These are phyloP conservation scores for Rhizophagus prolifer DNA, from an alignment of 192 early-diverging fungal genomes.

Conservation along the genomic window DNA sequence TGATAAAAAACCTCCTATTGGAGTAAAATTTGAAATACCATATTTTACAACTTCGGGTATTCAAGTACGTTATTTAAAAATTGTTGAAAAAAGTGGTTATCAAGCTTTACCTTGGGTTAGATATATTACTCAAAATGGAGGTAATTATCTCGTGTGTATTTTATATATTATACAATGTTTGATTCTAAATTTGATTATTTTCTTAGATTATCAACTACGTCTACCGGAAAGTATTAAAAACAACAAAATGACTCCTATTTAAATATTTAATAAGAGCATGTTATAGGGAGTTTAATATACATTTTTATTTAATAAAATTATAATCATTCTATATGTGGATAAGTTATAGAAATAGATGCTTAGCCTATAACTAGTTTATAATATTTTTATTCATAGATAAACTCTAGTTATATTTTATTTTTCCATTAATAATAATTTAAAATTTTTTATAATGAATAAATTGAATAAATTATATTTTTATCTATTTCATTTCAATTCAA, in stretches of 20 bases:
- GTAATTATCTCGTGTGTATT: conserved; percentile 29
- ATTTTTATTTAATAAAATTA: no score
- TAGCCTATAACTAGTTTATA: no score
- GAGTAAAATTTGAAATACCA: conserved; percentile 86
- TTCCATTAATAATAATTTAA: no score
- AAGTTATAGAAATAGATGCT: no score
- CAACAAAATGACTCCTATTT: conserved; percentile 68
- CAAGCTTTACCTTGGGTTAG: conserved; percentile 87
- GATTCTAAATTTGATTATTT: background rate
- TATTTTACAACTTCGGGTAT: conserved; percentile 90
- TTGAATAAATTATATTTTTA: no score
- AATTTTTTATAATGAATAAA: no score
- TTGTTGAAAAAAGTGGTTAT: conserved; percentile 87
- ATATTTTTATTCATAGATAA: no score
- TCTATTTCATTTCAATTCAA: no score
- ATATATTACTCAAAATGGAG: conserved; percentile 86
- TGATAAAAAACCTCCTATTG: conserved; percentile 79
- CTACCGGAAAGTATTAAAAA: conserved; percentile 85
- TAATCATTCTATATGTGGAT: no score
- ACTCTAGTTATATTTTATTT: no score
- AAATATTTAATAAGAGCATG: conserved; percentile 5
- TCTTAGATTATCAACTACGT: conserved; percentile 87
- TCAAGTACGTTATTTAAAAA: conserved; percentile 88
- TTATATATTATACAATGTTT: conserved; percentile 58
- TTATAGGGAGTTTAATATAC: no score